Conservation (phyloP, 208 protist genomes). For the Trypanosoma melophagium region DNA sequence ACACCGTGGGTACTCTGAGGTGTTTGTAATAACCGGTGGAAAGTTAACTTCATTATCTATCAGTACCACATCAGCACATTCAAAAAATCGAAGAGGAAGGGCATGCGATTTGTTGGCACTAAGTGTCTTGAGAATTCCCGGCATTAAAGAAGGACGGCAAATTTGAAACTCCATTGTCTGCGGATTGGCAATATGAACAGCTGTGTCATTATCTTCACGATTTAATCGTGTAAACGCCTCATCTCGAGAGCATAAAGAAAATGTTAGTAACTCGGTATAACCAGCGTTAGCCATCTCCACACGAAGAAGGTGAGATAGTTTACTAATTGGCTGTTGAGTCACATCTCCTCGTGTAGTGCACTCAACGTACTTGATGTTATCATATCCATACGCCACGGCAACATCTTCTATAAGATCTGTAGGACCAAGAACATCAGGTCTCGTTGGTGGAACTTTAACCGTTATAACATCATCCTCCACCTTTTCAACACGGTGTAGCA, state of each 20-base stretch:
- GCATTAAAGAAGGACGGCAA: constrained; percentile 92
- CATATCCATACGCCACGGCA: constrained; percentile 97
- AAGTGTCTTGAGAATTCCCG: constrained; percentile 96
- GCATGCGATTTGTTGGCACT: constrained; percentile 88
- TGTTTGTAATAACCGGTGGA: constrained; percentile 50
- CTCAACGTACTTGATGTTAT: constrained; percentile 91
- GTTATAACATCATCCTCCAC: constrained; percentile 57
- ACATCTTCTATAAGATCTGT: constrained; percentile 99
- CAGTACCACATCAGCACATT: constrained; percentile 96
- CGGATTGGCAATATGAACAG: constrained; percentile 92
- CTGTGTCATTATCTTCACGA: constrained; percentile 70
- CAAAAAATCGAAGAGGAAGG: constrained; percentile 96
- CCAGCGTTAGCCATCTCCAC: constrained; percentile 92
- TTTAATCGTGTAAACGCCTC: constrained; percentile 90
- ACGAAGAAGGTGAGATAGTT: constrained; percentile 92
- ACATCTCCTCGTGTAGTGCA: constrained; percentile 83
- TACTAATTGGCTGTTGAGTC: constrained; percentile 91
- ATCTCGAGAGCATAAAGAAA: constrained; percentile 91
- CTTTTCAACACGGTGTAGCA: constrained; percentile 84
- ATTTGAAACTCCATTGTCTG: constrained; percentile 95
- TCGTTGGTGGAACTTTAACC: constrained; percentile 89
- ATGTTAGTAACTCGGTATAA: constrained; percentile 96
- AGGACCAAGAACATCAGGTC: constrained; percentile 95
- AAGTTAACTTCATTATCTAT: constrained; percentile 88
- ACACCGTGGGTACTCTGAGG: constrained; percentile 50